Evolutionary conservation across 2,329 filamentous ascomycete species (phyloP).

Genomic region (Ophiostoma perfectum): DNA sequence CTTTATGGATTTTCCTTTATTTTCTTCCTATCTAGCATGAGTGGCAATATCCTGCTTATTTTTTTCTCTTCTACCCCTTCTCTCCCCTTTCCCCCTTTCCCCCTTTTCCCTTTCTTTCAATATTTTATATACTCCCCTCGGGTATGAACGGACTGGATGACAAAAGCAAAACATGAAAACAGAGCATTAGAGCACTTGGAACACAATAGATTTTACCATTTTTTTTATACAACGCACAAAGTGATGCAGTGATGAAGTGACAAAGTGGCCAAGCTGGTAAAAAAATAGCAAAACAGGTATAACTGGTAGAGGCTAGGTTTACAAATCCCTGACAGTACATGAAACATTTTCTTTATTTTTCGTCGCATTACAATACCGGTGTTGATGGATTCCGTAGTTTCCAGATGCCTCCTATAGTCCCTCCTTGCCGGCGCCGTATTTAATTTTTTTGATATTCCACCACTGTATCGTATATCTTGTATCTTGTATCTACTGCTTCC

Average conservation of each 20-base stretch:
- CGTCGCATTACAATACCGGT: constrained; percentile 6
- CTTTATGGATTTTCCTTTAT: neutral
- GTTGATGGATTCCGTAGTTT: constrained; percentile 7
- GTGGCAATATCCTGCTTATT: neutral
- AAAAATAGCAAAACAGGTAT: neutral
- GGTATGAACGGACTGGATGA: constrained; percentile 1
- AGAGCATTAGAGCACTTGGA: constrained; percentile 8
- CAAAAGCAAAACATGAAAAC: constrained; percentile 10
- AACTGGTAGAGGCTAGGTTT: neutral
- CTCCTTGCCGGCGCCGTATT: neutral
- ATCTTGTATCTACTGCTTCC: neutral
- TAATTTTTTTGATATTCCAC: neutral
- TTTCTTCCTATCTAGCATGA: neutral
- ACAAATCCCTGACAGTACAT: neutral
- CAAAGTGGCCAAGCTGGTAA: neutral
- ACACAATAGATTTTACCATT: neutral
- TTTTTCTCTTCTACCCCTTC: neutral
- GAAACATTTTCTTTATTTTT: neutral
- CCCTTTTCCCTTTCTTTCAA: neutral
- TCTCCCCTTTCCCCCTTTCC: neutral
- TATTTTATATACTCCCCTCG: neutral
- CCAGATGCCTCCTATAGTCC: neutral
- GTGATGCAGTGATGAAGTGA: neutral
- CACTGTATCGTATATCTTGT: constrained; percentile 1
- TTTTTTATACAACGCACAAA: neutral